These are phyloP conservation scores for Neonothopanus nambi DNA, from an alignment of 1,284 basidiomycete species.

Conservation along the genomic window DNA sequence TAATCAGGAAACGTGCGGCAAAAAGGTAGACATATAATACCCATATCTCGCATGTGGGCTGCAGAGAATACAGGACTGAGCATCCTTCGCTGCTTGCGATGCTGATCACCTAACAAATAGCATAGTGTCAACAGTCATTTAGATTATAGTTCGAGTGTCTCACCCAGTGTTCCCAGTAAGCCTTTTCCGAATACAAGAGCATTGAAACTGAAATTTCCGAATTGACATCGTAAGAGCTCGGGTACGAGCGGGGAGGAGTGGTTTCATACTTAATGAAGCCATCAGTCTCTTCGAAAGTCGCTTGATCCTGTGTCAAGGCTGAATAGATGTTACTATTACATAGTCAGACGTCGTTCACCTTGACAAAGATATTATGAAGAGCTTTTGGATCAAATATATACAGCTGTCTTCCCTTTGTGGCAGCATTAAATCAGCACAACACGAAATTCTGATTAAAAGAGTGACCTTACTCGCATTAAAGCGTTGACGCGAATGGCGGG, in stretches of 20 bases:
- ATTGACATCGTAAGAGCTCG: too few species aligned
- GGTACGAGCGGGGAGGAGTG: not conserved
- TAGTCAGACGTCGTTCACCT: not conserved
- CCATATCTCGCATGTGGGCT: conserved; percentile 33
- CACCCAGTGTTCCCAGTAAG: conserved; percentile 4
- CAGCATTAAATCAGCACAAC: not conserved
- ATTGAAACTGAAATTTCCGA: not conserved
- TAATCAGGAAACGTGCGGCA: not conserved
- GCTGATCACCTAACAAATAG: conserved; percentile 28
- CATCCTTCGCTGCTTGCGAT: conserved; percentile 36
- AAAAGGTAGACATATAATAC: not conserved
- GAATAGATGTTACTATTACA: too few species aligned
- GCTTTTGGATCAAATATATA: conserved; percentile 4
- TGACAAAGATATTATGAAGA: conserved; percentile 2
- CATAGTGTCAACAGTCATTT: not conserved
- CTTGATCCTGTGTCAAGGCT: not conserved
- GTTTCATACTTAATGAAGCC: not conserved
- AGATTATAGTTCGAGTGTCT: not conserved
- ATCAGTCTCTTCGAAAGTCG: conserved; percentile 1
- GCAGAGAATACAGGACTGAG: conserved; percentile 39
- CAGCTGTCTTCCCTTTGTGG: not conserved
- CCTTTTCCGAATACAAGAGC: conserved; percentile 4
- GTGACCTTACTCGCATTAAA: conserved; percentile 1
- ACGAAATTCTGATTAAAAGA: not conserved
- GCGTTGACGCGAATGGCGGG: not conserved